Evolutionary conservation across 768 basidiomycete genomes (phyloP).

Genomic region (Sarcomyxa edulis): DNA sequence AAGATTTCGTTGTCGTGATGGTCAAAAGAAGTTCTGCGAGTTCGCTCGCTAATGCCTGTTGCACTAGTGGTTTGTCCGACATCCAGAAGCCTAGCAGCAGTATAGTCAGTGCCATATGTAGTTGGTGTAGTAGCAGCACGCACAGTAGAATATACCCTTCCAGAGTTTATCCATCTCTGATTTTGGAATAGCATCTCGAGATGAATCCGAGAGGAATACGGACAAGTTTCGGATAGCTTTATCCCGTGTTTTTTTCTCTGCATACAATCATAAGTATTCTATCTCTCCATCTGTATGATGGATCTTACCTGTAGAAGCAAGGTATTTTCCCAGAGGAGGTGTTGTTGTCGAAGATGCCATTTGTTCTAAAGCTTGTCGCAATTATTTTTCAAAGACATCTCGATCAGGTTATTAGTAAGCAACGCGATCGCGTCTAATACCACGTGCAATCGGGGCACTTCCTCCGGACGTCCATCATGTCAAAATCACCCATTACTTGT

Average conservation of each 20-base stretch:
- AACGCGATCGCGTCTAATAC: neutral
- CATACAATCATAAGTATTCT: neutral
- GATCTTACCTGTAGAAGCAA: slow-evolving; percentile 81
- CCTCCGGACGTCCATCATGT: too few species aligned
- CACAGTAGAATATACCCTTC: slow-evolving; percentile 98
- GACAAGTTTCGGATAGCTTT: slow-evolving; percentile 81
- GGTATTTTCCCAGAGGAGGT: slow-evolving; percentile 82
- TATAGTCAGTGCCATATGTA: too few species aligned
- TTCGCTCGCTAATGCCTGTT: slow-evolving; percentile 85
- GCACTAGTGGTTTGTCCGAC: slow-evolving; percentile 97
- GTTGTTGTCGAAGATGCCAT: slow-evolving; percentile 31
- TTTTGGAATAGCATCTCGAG: slow-evolving; percentile 55
- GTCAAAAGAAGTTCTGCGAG: slow-evolving; percentile 76
- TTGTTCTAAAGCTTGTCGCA: slow-evolving; percentile 5
- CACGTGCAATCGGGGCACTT: neutral
- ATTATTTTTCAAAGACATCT: neutral
- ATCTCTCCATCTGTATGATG: neutral
- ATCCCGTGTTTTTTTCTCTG: slow-evolving; percentile 91
- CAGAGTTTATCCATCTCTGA: slow-evolving; percentile 87
- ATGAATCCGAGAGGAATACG: slow-evolving; percentile 69
- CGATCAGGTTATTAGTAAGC: neutral
- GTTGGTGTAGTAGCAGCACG: slow-evolving; percentile 17
- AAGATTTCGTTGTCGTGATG: slow-evolving; percentile 50
- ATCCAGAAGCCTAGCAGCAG: slow-evolving; percentile 86
- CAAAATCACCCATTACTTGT: slow-evolving; percentile 85